Evolutionary conservation across 139 green algal species (phyloP).

Genomic region (Haematococcus lacustris): DNA sequence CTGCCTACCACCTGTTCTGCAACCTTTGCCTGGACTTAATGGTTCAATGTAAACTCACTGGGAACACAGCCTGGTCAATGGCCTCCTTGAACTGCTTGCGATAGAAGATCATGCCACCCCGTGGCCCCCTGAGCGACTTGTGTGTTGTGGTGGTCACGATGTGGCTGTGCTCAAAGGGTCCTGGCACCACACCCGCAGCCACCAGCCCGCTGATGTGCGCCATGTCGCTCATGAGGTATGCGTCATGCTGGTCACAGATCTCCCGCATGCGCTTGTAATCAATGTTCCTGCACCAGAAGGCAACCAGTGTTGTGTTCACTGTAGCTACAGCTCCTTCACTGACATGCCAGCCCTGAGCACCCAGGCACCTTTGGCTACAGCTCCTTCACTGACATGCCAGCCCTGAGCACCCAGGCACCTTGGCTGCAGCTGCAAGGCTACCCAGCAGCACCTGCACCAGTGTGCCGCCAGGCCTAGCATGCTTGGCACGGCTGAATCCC

Average conservation of each 20-base stretch:
- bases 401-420: too few species aligned
- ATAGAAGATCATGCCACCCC: conserved; percentile 97
- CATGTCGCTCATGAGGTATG: conserved; percentile 95
- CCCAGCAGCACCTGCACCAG: not conserved
- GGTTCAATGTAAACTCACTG: conserved; percentile 29
- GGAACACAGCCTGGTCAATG: conserved; percentile 95
- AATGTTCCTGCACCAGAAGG: conserved; percentile 83
- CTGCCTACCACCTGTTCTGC: too few species aligned
- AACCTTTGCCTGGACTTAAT: too few species aligned
- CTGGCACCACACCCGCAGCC: conserved; percentile 76
- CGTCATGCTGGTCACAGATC: conserved; percentile 59
- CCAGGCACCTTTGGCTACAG: not conserved
- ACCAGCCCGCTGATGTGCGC: conserved; percentile 89
- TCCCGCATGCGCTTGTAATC: conserved; percentile 91
- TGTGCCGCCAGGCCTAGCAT: not conserved
- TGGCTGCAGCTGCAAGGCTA: not conserved
- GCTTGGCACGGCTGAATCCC: not conserved
- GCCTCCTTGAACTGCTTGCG: conserved; percentile 64
- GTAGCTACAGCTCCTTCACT: too few species aligned
- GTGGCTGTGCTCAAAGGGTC: conserved; percentile 87
- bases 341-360: too few species aligned
- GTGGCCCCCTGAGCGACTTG: conserved; percentile 89
- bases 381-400: too few species aligned
- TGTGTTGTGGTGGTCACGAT: conserved; percentile 97
- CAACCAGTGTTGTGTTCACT: too few species aligned